Conservation (phyloP, 2,329 filamentous ascomycete species). For the Nemania sp. region DNA sequence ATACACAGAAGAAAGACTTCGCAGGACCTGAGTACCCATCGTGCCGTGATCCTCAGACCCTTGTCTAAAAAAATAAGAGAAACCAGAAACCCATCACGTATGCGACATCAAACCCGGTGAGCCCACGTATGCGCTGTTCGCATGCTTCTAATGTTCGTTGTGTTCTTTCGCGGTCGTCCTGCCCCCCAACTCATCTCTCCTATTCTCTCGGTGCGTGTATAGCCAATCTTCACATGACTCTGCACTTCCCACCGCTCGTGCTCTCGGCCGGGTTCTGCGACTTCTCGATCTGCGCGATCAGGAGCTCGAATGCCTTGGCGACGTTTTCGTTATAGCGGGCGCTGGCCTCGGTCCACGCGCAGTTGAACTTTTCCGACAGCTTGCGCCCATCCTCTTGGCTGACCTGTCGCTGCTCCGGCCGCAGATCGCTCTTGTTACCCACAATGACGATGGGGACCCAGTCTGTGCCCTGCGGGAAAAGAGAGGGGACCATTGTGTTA, state of each 20-base stretch:
- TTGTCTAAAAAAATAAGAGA: constrained; percentile 10
- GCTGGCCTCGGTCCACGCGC: constrained; percentile 92
- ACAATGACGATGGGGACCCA: constrained; percentile 93
- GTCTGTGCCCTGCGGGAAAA: constrained; percentile 68
- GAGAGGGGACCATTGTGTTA: constrained; percentile 9
- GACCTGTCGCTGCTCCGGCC: constrained; percentile 91
- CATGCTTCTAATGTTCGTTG: background rate
- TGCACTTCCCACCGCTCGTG: constrained; percentile 78
- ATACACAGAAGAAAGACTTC: background rate
- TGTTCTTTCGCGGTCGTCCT: background rate
- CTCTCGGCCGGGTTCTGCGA: constrained; percentile 87
- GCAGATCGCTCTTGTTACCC: constrained; percentile 94
- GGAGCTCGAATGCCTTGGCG: constrained; percentile 85
- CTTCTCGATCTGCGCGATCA: constrained; percentile 95
- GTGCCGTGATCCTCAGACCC: constrained; percentile 14
- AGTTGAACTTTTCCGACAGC: constrained; percentile 83
- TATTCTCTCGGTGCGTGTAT: background rate
- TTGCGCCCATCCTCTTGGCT: constrained; percentile 82
- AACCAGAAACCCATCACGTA: constrained; percentile 11
- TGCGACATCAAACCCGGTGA: constrained; percentile 1
- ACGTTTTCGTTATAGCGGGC: constrained; percentile 96
- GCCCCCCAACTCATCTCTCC: background rate
- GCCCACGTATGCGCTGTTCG: constrained; percentile 6
- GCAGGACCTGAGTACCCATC: background rate
- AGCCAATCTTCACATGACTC: constrained; percentile 70